These are phyloP conservation scores for Pseudozyma sp. DNA, from an alignment of 1,284 basidiomycete genomes.

Conservation along the genomic window DNA sequence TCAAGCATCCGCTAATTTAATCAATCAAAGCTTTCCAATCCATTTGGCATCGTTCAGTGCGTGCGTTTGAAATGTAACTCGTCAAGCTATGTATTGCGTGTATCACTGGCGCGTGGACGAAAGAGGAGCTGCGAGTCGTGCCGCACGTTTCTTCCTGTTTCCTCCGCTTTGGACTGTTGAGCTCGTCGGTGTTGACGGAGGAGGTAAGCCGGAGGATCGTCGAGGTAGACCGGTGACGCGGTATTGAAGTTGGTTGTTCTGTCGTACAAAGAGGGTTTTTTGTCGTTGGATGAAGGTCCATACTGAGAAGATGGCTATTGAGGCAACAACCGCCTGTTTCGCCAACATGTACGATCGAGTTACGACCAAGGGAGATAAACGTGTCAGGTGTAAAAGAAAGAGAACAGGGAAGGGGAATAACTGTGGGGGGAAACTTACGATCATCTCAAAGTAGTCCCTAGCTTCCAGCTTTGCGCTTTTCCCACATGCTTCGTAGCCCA, in stretches of 20 bases:
- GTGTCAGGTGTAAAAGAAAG: neutral
- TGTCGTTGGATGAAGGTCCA: slow-evolving; percentile 41
- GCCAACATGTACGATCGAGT: neutral
- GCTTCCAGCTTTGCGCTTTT: slow-evolving; percentile 46
- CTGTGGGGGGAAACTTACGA: slow-evolving; percentile 25
- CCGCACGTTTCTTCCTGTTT: slow-evolving; percentile 25
- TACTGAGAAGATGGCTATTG: slow-evolving; percentile 31
- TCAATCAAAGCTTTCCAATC: neutral
- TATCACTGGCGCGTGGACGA: neutral
- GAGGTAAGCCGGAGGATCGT: slow-evolving; percentile 2
- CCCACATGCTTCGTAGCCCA: slow-evolving; percentile 50
- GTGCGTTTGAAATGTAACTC: no score
- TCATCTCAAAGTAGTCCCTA: slow-evolving; percentile 48
- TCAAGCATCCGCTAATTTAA: neutral
- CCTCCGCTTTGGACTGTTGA: neutral
- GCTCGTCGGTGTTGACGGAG: neutral
- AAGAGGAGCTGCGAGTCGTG: slow-evolving; percentile 1
- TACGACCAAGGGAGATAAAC: neutral
- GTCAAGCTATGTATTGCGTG: no score
- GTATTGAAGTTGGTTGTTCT: slow-evolving; percentile 23
- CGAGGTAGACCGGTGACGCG: slow-evolving; percentile 21
- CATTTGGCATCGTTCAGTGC: no score
- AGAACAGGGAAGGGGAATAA: neutral
- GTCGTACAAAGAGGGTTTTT: slow-evolving; percentile 31
- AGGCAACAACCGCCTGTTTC: slow-evolving; percentile 19